Percentiles rank a stretch among this genome's conserved stretches.
phyloP scores from a whole-genome alignment of 345 rosid species.

The Melaleuca quinquenervia region DNA sequence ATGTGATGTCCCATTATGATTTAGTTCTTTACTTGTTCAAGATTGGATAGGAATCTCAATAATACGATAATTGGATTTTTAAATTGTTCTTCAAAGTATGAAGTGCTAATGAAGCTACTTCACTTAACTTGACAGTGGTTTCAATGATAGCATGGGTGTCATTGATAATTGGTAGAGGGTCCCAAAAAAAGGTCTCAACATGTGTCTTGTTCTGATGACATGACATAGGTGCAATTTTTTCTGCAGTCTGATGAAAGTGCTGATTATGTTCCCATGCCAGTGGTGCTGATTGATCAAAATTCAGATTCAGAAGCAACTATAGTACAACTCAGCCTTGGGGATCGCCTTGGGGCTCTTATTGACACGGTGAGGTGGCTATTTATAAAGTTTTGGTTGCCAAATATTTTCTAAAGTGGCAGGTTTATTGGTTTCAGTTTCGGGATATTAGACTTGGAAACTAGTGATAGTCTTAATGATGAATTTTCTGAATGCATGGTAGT shows the following conservation, averaged over 20 bases:
- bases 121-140: neutral
- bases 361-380: constrained; percentile 49
- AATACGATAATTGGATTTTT: neutral
- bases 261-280: constrained; percentile 49
- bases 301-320: constrained; percentile 74
- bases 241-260: constrained; percentile 46
- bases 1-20: neutral
- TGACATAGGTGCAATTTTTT: neutral
- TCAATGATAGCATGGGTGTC: neutral
- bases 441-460: neutral
- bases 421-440: neutral
- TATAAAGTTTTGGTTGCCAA: neutral
- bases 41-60: neutral
- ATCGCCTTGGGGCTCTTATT: constrained; percentile 93
- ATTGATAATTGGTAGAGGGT: neutral
- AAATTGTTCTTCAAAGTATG: neutral
- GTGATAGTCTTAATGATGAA: neutral
- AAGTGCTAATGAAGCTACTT: neutral
- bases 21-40: neutral
- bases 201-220: constrained; percentile 2
- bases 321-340: constrained; percentile 90
- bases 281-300: constrained; percentile 83
- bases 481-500: neutral
- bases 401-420: neutral
- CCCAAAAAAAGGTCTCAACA: neutral